Evolutionary conservation across 228 moss, liverwort and hornwort genomes (phyloP), one percentile per base, ranked within the genome.

Genomic region (Sphagnum fallax): DNA sequence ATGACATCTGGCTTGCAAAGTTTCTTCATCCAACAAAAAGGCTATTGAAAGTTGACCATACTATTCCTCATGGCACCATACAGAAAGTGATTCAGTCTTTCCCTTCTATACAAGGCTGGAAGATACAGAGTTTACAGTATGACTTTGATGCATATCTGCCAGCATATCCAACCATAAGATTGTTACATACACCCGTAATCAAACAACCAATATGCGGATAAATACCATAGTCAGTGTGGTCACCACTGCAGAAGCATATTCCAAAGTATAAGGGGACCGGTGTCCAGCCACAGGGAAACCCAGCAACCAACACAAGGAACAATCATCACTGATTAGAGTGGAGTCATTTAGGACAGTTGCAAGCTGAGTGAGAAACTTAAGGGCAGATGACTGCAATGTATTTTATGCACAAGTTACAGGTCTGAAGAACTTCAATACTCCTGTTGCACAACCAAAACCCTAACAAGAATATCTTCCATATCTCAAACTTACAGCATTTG

Each of bases 161-260:
- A 32, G 32, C 32, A 32, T 32, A 32, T 32, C 32, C 32, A 32
- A 32, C 2, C 2, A 32, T 32, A 1, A 32, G 32, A 32, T 32
- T 32, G 32, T 32, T 2, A 32, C 32, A 32, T 32, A 32, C 32
- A 32, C 32, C 32, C 32, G 32, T 32, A 32, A 32, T 32, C 32
- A 32, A 32, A 32, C 32, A 32, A 32, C 32, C 32, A 32, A 32
- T 32, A 32, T 32, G 32, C 2, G 32, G 32, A 32, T 32, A 71
- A 75, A 6, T 90, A 97, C 97, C 97, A 76, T 98, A 98, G 74
- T 98, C 97, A 52, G 90, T 91, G 50, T 98, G 97, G 72, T 90
- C 87, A 72, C 91, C 93, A 77, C 96, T 97, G 76, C 10, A 61
- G 14, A 8, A 52, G 68, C 32, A 2, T 32, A 32, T 32, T 32